Evolutionary conservation across 2,329 filamentous ascomycete species (phyloP).

Genomic region (Mariannaea sp.): DNA sequence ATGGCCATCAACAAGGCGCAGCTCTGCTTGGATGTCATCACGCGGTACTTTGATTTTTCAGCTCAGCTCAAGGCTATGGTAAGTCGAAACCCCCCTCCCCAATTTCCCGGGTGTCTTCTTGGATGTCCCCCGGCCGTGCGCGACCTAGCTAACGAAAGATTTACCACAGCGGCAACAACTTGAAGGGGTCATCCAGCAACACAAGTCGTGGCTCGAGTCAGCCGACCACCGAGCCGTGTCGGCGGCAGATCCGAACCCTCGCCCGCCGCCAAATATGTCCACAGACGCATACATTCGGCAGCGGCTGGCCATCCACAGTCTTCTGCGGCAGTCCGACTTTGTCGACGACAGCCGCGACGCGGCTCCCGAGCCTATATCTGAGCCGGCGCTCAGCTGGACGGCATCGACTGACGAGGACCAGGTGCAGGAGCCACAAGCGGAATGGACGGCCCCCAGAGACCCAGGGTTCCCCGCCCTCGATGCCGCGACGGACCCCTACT

Average conservation of each 20-base stretch:
- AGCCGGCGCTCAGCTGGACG: slow-evolving; percentile 29
- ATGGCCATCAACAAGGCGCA: slow-evolving; percentile 36
- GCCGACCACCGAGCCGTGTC: slow-evolving; percentile 26
- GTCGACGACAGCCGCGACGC: slow-evolving; percentile 46
- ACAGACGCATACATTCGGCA: slow-evolving; percentile 35
- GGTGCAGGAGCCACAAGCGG: slow-evolving; percentile 18
- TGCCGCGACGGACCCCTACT: slow-evolving; percentile 24
- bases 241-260: slow-evolving; percentile 16
- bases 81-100: background rate
- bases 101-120: too few relatives aligned
- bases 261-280: slow-evolving; percentile 25
- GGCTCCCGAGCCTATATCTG: slow-evolving; percentile 28
- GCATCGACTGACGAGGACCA: slow-evolving; percentile 32
- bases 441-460: slow-evolving; percentile 18
- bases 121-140: too few relatives aligned
- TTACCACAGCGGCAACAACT: slow-evolving; percentile 31
- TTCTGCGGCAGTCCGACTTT: slow-evolving; percentile 47
- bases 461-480: slow-evolving; percentile 19
- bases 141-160: background rate
- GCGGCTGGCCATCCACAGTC: slow-evolving; percentile 47
- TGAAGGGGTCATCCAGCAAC: slow-evolving; percentile 34
- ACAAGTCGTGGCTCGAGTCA: slow-evolving; percentile 34
- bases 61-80: slow-evolving; percentile 38
- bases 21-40: slow-evolving; percentile 34
- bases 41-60: slow-evolving; percentile 37